A percentile compares a stretch with the other conserved stretches of the same genome.
phyloP scores from a whole-genome alignment of 1,284 basidiomycete species.

The Apiotrichum gamsii region DNA sequence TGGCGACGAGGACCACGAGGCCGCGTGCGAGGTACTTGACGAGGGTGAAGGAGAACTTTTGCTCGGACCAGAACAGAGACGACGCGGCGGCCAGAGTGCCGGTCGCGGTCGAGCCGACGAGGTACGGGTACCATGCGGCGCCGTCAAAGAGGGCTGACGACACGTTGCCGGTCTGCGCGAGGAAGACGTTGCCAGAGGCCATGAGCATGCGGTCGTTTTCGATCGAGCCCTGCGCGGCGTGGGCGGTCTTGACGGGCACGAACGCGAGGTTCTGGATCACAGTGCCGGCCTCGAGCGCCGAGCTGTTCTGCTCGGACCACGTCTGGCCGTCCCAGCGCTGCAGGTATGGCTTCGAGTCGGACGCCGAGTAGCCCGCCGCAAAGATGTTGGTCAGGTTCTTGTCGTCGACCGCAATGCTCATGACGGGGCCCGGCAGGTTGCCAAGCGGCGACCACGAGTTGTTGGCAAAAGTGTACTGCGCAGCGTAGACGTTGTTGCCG shows the following conservation, averaged over 20 bases:
- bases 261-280: constrained; percentile 73
- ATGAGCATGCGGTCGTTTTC: constrained; percentile 83
- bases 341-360: constrained; percentile 63
- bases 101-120: constrained; percentile 61
- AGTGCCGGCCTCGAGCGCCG: constrained; percentile 40
- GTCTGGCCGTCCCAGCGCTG: constrained; percentile 70
- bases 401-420: constrained; percentile 78
- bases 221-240: constrained; percentile 55
- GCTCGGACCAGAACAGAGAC: constrained; percentile 72
- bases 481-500: constrained; percentile 61
- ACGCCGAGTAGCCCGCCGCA: constrained; percentile 69
- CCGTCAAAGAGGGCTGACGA: constrained; percentile 87
- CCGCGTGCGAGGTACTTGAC: constrained; percentile 77
- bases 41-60: constrained; percentile 66
- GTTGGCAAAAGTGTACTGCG: constrained; percentile 58
- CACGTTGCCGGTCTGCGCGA: constrained; percentile 64
- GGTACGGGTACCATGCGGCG: constrained; percentile 71
- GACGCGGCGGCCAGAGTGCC: constrained; percentile 69
- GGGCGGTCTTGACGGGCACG: constrained; percentile 71
- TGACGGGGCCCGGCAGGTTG: constrained; percentile 76
- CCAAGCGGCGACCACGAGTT: constrained; percentile 65
- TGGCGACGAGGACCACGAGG: constrained; percentile 91
- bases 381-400: constrained; percentile 78
- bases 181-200: constrained; percentile 72
- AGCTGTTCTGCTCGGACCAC: constrained; percentile 62